Conservation (phyloP, 106 monocot species). For the Allium sativum region DNA sequence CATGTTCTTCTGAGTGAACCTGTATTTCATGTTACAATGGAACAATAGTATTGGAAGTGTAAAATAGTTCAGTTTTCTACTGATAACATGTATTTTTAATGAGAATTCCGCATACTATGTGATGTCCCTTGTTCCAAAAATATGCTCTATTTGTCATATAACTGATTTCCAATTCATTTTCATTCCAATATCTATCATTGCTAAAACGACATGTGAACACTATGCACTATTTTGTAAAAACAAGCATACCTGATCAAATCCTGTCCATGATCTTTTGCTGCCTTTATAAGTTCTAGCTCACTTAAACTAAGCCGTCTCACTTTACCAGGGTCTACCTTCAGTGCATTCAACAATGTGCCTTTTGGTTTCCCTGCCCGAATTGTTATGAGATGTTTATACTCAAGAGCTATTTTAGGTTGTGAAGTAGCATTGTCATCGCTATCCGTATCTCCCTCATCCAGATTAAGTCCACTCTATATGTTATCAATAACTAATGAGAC, state of each 20-base stretch:
- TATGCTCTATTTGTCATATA: too few species aligned
- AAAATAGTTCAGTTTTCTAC: too few species aligned
- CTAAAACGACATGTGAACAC: not conserved
- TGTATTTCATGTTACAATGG: not conserved
- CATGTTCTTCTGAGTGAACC: slow-evolving; percentile 73
- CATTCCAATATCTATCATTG: not conserved
- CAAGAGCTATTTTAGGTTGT: slow-evolving; percentile 11
- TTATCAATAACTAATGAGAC: not conserved
- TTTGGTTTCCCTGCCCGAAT: slow-evolving; percentile 60
- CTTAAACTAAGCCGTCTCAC: slow-evolving; percentile 67
- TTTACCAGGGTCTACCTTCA: slow-evolving; percentile 44
- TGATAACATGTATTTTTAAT: too few species aligned
- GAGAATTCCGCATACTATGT: too few species aligned
- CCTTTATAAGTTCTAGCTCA: slow-evolving; percentile 47
- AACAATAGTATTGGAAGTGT: too few species aligned
- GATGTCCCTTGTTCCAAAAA: too few species aligned
- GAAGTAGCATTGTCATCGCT: slow-evolving; percentile 23
- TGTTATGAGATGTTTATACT: slow-evolving; percentile 52
- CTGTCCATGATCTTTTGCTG: slow-evolving; percentile 18
- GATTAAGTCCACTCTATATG: slow-evolving; percentile 5
- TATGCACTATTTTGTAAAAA: not conserved
- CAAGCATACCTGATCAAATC: slow-evolving; percentile 32
- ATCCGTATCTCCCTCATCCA: slow-evolving; percentile 24
- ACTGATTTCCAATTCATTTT: not conserved
- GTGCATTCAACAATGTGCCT: slow-evolving; percentile 27